These are phyloP conservation scores for Thelephora terrestris DNA, from an alignment of 1,284 basidiomycete species.

Conservation along the genomic window DNA sequence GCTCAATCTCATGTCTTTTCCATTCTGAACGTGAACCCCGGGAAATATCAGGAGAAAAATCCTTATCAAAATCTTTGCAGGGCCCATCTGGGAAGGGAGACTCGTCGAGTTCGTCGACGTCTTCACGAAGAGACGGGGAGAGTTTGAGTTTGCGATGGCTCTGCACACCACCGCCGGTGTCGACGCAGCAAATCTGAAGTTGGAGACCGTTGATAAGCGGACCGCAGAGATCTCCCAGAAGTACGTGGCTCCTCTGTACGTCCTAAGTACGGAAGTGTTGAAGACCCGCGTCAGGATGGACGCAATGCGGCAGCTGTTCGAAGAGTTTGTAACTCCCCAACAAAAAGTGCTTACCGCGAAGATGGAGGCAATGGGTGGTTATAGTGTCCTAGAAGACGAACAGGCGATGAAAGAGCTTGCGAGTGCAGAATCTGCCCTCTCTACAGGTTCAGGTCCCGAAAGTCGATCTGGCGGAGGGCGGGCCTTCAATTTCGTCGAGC, in stretches of 20 bases:
- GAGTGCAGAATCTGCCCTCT: constrained; percentile 1
- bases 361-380: constrained; percentile 8
- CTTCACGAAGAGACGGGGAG: constrained; percentile 24
- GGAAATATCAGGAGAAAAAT: constrained; percentile 13
- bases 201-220: constrained; percentile 15
- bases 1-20: no score
- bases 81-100: constrained; percentile 26
- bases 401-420: constrained; percentile 7
- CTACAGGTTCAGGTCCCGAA: constrained; percentile 5
- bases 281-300: constrained; percentile 7
- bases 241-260: constrained; percentile 7
- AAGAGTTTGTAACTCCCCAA: constrained; percentile 6
- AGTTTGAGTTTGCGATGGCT: constrained; percentile 23
- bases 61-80: constrained; percentile 28
- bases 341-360: constrained; percentile 8
- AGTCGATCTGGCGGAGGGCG: constrained; percentile 5
- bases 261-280: background rate
- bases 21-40: no score
- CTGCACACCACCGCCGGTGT: constrained; percentile 27
- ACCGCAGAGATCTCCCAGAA: constrained; percentile 18
- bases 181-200: constrained; percentile 23
- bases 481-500: constrained; percentile 7
- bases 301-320: constrained; percentile 5
- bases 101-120: constrained; percentile 23
- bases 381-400: constrained; percentile 5